Base-by-base conservation (phyloP, 129 eudicot species). In the Escallonia rubra region DNA sequence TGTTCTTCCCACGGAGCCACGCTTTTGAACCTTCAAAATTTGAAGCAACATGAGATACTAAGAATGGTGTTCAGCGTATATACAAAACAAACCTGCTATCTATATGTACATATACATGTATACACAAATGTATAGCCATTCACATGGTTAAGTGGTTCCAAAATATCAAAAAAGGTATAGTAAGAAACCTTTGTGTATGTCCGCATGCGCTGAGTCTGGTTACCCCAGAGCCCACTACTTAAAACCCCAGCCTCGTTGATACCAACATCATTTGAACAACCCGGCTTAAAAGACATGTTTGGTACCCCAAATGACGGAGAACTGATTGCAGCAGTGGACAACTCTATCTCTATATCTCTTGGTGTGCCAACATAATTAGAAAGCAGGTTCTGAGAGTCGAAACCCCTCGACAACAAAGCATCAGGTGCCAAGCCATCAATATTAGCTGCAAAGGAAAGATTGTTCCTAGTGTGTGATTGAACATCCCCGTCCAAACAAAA, bases 1-100 rank as follows among this genome's bases (percentile, higher is more conserved):
- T 2, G 95, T 89, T 86, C 96, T 89, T 50, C 98, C 96, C 41
- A 89, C 96, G 1, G 95, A 92, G 66, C 98, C 98, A 49, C 95
- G 96, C 70, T 92, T 93, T 79, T 89, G 98, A 67, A 93, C 98
- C 98, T 93, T 58, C 55, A 60, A 48, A 60, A 64, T 61, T 66
- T 41, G 34, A 23, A 23, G 34, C 1, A 23, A 23, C 34, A 23
- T 23, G 34, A 23, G 34, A 23, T 23, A 23, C 34, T 23, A 23
- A 23, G 34, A 23, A 23, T 23, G 34, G 34, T 1, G 1, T 5
- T 5, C 7, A 51, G 34, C 34, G 34, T 23, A 23, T 23, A 23
- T 23, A 23, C 34, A 23, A 23, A 23, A 23, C 34, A 23, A 23
- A 23, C n/a, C n/a, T n/a, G n/a, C n/a, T 23, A 23, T 23, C 1